Evolutionary conservation across 192 early-diverging fungal genomes (phyloP), one percentile per base, ranked within the genome.

Genomic region (Phycomyces nitens): DNA sequence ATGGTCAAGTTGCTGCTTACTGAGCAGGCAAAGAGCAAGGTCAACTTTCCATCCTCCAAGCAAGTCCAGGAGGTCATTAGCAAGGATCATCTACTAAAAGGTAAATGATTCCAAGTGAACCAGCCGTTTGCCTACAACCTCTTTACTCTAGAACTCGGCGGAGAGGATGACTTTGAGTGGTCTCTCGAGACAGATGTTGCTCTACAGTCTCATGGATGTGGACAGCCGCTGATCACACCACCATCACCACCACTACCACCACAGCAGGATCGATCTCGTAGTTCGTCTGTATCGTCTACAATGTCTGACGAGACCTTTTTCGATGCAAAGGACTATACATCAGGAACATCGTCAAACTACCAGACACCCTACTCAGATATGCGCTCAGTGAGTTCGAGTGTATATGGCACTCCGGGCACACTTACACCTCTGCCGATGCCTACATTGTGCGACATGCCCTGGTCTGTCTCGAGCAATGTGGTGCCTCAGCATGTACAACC

Each of bases 1-100:
- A 64, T 79, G 58, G 42, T 65, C 9, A 79, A 79, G 50, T 26
- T 69, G 40, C 51, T 79, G 4, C 49, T 79, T 22, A 62, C 58
- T 3, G 62, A 73, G 21, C 64, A 79, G 21, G 72, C 77, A 27
- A 66, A 70, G 29, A 61, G 54, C 15, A 61, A 61, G 11, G 66
- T 79, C 0, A 62, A 60, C 14, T 79, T 79, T 55, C 71, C 65
- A 12, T 70, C 49, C 15, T 15, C 15, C 26, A 50, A 68, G 38
- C 68, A 79, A 41, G 16, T 79, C 11, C 57, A 23, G 5, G 23
- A 63, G 0, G 26, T 68, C 44, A 65, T 79, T 24, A 58, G 67
- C 52, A 62, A 61, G 49, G 62, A 70, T 23, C 54, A 71, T 41
- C 39, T 79, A 5, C 43, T 77, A 8, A 47, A 47, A 20, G 77